Conservation (phyloP, 768 basidiomycete species). For the Lactarius akahatsu region DNA sequence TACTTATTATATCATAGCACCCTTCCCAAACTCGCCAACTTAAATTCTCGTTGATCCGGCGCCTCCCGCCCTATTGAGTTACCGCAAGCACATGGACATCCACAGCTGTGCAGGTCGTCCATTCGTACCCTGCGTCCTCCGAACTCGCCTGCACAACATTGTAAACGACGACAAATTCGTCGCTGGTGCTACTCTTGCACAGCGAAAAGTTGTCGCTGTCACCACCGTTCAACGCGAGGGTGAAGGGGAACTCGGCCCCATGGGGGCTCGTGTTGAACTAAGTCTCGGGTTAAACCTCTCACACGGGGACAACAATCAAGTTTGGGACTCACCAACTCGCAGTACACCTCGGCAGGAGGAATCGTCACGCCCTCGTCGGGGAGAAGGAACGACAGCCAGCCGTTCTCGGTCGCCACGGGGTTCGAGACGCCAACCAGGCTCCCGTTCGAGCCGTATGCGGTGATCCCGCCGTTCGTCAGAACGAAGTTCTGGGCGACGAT, state of each 20-base stretch:
- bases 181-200: background rate
- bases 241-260: slow-evolving; percentile 3
- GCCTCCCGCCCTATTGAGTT: background rate
- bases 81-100: background rate
- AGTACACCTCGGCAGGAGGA: slow-evolving; percentile 7
- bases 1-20: background rate
- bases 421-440: background rate
- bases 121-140: background rate
- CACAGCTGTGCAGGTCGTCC: slow-evolving; percentile 4
- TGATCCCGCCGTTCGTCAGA: slow-evolving; percentile 12
- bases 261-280: slow-evolving; percentile 17
- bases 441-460: background rate
- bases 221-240: slow-evolving; percentile 7
- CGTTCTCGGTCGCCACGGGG: background rate
- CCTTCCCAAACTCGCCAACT: background rate
- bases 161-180: slow-evolving; percentile 11
- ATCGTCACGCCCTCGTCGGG: background rate
- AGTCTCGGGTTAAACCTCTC: background rate
- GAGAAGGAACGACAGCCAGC: slow-evolving; percentile 1
- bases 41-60: background rate
- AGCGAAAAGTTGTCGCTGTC: slow-evolving; percentile 7
- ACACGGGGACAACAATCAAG: no score
- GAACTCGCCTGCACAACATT: background rate
- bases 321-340: slow-evolving; percentile 7
- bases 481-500: slow-evolving; percentile 2